phyloP scores from a whole-genome alignment of 2,329 filamentous ascomycete species.

The Emergomyces africanus region DNA sequence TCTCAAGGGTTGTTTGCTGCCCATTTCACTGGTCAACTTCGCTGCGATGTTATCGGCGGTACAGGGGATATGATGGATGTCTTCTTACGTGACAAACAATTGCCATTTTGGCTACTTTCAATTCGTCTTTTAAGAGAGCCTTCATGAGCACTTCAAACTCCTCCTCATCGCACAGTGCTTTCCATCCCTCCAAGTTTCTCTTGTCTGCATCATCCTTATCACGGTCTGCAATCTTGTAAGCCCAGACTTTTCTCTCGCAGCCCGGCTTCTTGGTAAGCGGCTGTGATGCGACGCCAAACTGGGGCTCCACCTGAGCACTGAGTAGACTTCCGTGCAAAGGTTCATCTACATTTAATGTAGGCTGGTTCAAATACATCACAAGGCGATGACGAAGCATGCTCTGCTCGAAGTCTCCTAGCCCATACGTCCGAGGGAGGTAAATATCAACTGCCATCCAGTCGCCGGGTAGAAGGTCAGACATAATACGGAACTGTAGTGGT shows the following conservation, averaged over 20 bases:
- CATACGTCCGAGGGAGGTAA: slow-evolving; percentile 2
- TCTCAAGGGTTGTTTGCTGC: not conserved
- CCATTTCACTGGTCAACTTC: not conserved
- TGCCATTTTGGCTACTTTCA: slow-evolving; percentile 1
- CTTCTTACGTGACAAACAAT: slow-evolving; percentile 9
- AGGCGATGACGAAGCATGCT: slow-evolving; percentile 1
- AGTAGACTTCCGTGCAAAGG: not conserved
- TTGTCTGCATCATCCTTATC: not conserved
- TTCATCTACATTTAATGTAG: not conserved
- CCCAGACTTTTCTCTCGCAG: slow-evolving; percentile 1
- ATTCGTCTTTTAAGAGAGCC: slow-evolving; percentile 1
- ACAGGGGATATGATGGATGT: no score
- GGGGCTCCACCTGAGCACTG: not conserved
- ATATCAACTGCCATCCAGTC: slow-evolving; percentile 4
- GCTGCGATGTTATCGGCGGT: no score
- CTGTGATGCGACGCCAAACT: no score
- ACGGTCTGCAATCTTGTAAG: slow-evolving; percentile 5
- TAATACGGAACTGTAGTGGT: slow-evolving; percentile 6
- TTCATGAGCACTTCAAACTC: slow-evolving; percentile 6
- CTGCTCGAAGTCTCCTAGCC: slow-evolving; percentile 5
- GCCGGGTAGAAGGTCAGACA: slow-evolving; percentile 2
- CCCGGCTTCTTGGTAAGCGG: not conserved
- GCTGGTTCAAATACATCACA: not conserved
- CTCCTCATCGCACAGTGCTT: slow-evolving; percentile 2
- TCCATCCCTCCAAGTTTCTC: slow-evolving; percentile 3